Evolutionary conservation across 345 rosid species (phyloP).

Genomic region (Heritiera fomes): DNA sequence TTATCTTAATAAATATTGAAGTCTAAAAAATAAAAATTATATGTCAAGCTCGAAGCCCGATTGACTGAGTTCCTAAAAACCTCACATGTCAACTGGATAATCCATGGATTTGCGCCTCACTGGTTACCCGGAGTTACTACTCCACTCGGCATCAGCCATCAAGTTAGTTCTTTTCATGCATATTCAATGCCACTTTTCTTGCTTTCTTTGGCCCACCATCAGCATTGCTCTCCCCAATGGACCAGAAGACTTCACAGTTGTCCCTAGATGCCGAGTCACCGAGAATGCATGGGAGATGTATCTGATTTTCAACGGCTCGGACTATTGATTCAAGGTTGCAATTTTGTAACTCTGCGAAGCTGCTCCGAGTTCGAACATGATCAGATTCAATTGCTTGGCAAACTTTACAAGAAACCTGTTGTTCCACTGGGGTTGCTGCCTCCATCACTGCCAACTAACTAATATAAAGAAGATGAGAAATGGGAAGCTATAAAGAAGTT

Average conservation of each 20-base stretch:
- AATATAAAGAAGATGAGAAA: slow-evolving; percentile 14
- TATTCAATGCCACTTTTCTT: slow-evolving; percentile 32
- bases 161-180: slow-evolving; percentile 31
- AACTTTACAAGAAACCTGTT: slow-evolving; percentile 39
- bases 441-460: slow-evolving; percentile 22
- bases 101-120: slow-evolving; percentile 44
- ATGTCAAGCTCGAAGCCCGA: slow-evolving; percentile 33
- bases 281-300: slow-evolving; percentile 38
- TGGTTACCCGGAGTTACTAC: slow-evolving; percentile 45
- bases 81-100: slow-evolving; percentile 39
- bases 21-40: no score
- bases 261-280: slow-evolving; percentile 40
- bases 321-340: slow-evolving; percentile 29
- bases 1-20: no score
- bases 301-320: slow-evolving; percentile 41
- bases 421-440: slow-evolving; percentile 54
- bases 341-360: slow-evolving; percentile 43
- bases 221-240: slow-evolving; percentile 10
- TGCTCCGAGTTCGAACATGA: slow-evolving; percentile 48
- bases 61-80: slow-evolving; percentile 28
- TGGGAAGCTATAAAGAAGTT: slow-evolving; percentile 40
- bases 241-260: slow-evolving; percentile 45
- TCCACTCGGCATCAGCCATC: slow-evolving; percentile 36
- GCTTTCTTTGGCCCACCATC: slow-evolving; percentile 37
- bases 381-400: slow-evolving; percentile 39